Evolutionary conservation across 208 protist genomes (phyloP).

Genomic region (Trypanosoma scelopori): DNA sequence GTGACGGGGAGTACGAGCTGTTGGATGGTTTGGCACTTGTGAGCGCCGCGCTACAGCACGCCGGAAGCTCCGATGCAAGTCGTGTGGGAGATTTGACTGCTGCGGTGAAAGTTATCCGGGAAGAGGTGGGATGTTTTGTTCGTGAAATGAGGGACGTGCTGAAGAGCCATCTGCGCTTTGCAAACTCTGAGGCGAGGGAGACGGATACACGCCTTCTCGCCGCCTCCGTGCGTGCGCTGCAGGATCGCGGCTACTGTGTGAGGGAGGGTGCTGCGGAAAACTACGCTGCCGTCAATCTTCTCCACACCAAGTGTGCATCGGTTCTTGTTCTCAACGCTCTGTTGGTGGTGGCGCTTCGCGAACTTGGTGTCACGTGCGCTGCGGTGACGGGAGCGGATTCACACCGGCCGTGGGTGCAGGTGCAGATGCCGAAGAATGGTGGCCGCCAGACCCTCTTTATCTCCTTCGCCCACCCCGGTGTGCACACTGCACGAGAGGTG

Average conservation of each 20-base stretch:
- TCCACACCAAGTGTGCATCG: constrained; percentile 28
- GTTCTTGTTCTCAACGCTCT: constrained; percentile 55
- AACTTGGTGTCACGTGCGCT: constrained; percentile 27
- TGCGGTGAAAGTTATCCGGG: background rate
- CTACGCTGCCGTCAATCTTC: constrained; percentile 38
- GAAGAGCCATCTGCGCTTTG: background rate
- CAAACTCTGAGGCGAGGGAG: background rate
- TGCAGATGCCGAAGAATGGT: constrained; percentile 20
- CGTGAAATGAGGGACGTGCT: constrained; percentile 17
- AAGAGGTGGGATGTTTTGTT: background rate
- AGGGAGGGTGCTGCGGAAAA: constrained; percentile 39
- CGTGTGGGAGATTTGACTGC: constrained; percentile 3
- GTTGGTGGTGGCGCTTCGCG: constrained; percentile 35
- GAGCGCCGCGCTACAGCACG: constrained; percentile 38
- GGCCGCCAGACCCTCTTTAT: constrained; percentile 21
- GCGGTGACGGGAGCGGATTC: constrained; percentile 44
- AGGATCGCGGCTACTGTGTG: constrained; percentile 23
- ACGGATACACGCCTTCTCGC: background rate
- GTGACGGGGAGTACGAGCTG: constrained; percentile 39
- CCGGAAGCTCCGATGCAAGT: constrained; percentile 13
- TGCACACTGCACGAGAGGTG: constrained; percentile 30
- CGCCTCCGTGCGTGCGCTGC: background rate
- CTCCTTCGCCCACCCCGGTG: constrained; percentile 41
- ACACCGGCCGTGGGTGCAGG: constrained; percentile 42
- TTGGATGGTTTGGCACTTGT: constrained; percentile 38